Evolutionary conservation across 108 stramenopile genomes (phyloP).

Genomic region (Nitzschia inconspicua): DNA sequence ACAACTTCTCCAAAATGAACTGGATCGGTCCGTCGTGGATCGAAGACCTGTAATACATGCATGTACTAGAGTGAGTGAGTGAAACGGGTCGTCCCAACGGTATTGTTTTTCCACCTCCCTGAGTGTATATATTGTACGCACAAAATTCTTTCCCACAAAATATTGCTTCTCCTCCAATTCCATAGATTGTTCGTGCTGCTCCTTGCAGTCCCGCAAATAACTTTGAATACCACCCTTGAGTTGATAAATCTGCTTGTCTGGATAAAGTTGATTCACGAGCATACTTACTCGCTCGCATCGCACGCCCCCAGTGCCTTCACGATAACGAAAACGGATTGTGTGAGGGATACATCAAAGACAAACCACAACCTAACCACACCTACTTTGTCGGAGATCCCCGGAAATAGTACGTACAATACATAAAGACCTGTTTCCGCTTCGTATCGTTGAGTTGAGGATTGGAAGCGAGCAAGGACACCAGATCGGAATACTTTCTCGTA

Average conservation of each 20-base stretch:
- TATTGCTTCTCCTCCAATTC: constrained; percentile 1
- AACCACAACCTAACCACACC: too few species aligned
- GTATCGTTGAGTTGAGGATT: constrained; percentile 35
- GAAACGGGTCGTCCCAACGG: too few species aligned
- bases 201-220: constrained; percentile 44
- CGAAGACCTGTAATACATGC: constrained; percentile 54
- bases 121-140: too few species aligned
- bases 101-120: too few species aligned
- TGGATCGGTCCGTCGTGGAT: constrained; percentile 68
- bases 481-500: constrained; percentile 81
- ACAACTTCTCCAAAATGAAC: constrained; percentile 36
- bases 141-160: constrained; percentile 86
- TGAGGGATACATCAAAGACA: too few species aligned
- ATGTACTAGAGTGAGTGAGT: too few species aligned
- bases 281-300: constrained; percentile 77
- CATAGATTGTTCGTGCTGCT: background rate
- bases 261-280: constrained; percentile 61
- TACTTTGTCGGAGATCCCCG: too few species aligned
- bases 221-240: constrained; percentile 79
- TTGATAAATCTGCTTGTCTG: constrained; percentile 56
- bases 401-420: too few species aligned
- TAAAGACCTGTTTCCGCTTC: constrained; percentile 65
- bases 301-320: constrained; percentile 81
- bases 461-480: constrained; percentile 52
- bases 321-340: too few species aligned